Evolutionary conservation across 2,329 filamentous ascomycete genomes (phyloP), one percentile per base, ranked within the genome.

Genomic region (Cladophialophora chaetospira): DNA sequence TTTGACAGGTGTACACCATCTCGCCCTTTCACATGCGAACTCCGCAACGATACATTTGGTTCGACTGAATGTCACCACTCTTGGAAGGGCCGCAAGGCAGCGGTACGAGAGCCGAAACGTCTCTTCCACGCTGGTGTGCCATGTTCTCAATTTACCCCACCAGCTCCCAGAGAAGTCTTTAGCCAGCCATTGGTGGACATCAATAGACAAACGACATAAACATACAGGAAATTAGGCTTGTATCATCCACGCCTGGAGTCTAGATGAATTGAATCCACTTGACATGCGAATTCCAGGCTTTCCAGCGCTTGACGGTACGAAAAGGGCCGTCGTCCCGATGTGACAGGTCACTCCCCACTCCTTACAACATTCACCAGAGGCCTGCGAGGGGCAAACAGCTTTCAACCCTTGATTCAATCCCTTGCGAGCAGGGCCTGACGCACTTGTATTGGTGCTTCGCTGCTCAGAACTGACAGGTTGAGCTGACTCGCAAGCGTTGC

Each of bases 261-360:
- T 35, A 17, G 15, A 21, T 15, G 15, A n/a, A 21, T 17, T n/a
- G 5, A 38, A 23, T 33, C 47, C 23, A 23, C 6, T 26, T 5
- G 2, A 9, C n/a, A 8, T 15, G n/a, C n/a, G 23, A 1, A 29
- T 1, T 21, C 15, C 3, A 3, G 17, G 23, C 35, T 31, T 51
- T 9, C 4, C 26, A 26, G 44, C 38, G 38, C 38, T 45, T 17
- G 29, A 45, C 23, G 38, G 38, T 28, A 53, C 40, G 49, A 35
- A 45, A 44, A 36, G 33, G 19, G 23, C 40, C 17, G 26, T n/a
- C 13, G 15, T 45, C 28, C 29, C 49, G 49, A 53, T n/a, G 28
- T 45, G 49, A 53, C 49, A 53, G 49, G 49, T 53, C 49, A 15
- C n/a, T 6, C 48, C 28, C 48, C 48, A 51, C 48, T 35, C 25